These are phyloP conservation scores for Karstenula rhodostoma DNA, from an alignment of 2,329 filamentous ascomycete species.

Conservation along the genomic window DNA sequence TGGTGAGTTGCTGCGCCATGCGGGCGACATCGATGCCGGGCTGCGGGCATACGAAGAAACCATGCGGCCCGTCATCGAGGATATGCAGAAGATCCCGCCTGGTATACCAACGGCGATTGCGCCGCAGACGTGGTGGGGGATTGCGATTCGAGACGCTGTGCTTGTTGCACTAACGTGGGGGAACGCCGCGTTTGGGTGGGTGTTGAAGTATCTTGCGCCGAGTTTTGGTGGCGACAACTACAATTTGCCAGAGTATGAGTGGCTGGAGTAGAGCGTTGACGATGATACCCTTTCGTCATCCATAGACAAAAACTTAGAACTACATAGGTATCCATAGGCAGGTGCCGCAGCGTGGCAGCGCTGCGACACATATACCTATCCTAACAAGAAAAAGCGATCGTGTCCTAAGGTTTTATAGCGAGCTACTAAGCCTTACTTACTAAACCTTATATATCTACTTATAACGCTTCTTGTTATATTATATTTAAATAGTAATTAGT, in stretches of 20 bases:
- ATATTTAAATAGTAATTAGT: too few species aligned
- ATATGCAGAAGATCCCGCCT: constrained; percentile 27
- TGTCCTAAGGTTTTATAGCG: too few species aligned
- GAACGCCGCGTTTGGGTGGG: constrained; percentile 36
- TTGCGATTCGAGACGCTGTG: constrained; percentile 54
- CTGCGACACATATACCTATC: too few species aligned
- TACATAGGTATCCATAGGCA: too few species aligned
- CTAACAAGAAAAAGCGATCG: too few species aligned
- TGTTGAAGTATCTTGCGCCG: constrained; percentile 40
- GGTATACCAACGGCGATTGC: constrained; percentile 17
- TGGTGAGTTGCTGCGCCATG: constrained; percentile 34
- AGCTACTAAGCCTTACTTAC: too few species aligned
- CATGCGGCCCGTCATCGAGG: constrained; percentile 23
- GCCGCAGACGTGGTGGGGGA: constrained; percentile 29
- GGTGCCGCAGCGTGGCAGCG: too few species aligned
- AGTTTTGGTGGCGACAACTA: constrained; percentile 47
- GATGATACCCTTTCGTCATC: too few species aligned
- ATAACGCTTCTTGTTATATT: too few species aligned
- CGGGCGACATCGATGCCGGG: constrained; percentile 17
- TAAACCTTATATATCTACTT: too few species aligned
- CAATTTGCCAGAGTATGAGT: constrained; percentile 51
- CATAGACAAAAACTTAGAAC: too few species aligned
- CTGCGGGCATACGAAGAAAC: constrained; percentile 23
- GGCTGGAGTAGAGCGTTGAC: constrained; percentile 17
- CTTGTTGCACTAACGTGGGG: constrained; percentile 54